Conservation (phyloP, 352 stramenopile species). For the Pythium angustatum region DNA sequence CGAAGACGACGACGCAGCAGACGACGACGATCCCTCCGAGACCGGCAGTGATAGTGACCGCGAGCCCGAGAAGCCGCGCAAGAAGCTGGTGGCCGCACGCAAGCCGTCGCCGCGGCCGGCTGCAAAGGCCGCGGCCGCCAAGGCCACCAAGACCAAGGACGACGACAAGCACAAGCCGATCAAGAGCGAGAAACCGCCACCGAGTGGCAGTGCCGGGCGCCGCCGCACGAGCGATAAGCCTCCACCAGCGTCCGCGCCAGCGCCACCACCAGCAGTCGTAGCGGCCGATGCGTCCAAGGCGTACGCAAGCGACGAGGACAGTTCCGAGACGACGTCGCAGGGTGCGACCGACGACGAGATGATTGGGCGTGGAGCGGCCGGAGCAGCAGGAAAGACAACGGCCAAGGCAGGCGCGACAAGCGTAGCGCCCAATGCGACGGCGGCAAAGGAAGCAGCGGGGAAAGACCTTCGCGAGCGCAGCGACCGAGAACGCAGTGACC, state of each 20-base stretch:
- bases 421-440: neutral
- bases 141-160: too few relatives aligned
- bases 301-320: slow-evolving; percentile 22
- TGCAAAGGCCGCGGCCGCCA: too few relatives aligned
- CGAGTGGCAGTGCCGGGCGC: neutral
- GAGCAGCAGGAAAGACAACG: neutral
- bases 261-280: too few relatives aligned
- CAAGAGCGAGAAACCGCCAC: slow-evolving; percentile 15
- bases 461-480: neutral
- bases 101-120: slow-evolving; percentile 5
- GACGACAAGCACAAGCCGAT: slow-evolving; percentile 16
- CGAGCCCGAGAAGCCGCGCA: neutral
- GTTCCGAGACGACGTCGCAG: slow-evolving; percentile 29
- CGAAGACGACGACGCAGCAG: slow-evolving; percentile 12
- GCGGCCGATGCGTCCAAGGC: neutral
- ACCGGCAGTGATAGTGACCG: slow-evolving; percentile 22
- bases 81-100: slow-evolving; percentile 7
- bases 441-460: neutral
- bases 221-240: neutral
- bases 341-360: slow-evolving; percentile 30
- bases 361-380: slow-evolving; percentile 8
- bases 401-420: neutral
- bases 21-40: slow-evolving; percentile 18
- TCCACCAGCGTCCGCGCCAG: too few relatives aligned
- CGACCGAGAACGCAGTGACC: neutral